phyloP scores from a whole-genome alignment of 1,139 yeast species.

The Ogataea hybrid region DNA sequence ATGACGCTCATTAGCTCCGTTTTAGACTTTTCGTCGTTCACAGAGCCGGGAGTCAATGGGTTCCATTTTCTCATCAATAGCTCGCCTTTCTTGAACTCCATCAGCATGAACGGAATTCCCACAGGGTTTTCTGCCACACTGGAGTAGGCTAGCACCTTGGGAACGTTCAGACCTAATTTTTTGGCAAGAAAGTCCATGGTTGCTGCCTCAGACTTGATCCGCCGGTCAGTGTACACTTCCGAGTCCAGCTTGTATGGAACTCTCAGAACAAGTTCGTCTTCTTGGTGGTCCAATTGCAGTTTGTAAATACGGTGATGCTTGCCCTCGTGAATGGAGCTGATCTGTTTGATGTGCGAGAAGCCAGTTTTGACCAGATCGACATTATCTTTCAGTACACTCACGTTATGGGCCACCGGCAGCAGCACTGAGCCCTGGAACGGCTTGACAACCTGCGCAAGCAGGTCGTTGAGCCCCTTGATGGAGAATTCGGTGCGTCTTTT shows the following conservation, averaged over 20 bases:
- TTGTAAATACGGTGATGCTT: slow-evolving; percentile 87
- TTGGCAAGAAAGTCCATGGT: slow-evolving; percentile 75
- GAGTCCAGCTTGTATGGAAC: slow-evolving; percentile 79
- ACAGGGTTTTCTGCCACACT: slow-evolving; percentile 59
- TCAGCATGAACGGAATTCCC: slow-evolving; percentile 70
- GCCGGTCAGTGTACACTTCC: slow-evolving; percentile 58
- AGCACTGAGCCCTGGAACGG: slow-evolving; percentile 28
- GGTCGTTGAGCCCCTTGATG: slow-evolving; percentile 64
- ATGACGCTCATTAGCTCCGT: slow-evolving; percentile 53
- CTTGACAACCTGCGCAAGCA: slow-evolving; percentile 36
- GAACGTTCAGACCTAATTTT: slow-evolving; percentile 58
- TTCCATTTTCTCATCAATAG: slow-evolving; percentile 88
- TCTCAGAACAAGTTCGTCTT: slow-evolving; percentile 59
- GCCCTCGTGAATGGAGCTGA: slow-evolving; percentile 89
- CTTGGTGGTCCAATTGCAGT: slow-evolving; percentile 47
- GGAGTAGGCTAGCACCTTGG: slow-evolving; percentile 75
- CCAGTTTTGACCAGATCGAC: slow-evolving; percentile 18
- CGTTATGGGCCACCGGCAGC: slow-evolving; percentile 18
- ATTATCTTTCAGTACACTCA: slow-evolving; percentile 27
- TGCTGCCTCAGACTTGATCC: slow-evolving; percentile 88
- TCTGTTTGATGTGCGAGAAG: slow-evolving; percentile 51
- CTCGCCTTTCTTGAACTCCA: slow-evolving; percentile 78
- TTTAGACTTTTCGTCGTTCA: slow-evolving; percentile 41
- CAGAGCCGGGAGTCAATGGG: slow-evolving; percentile 60
- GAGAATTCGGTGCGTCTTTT: slow-evolving; percentile 83